Evolutionary conservation across 2,329 filamentous ascomycete species (phyloP), one percentile per base, ranked within the genome.

Genomic region (Alternaria ventricosa): DNA sequence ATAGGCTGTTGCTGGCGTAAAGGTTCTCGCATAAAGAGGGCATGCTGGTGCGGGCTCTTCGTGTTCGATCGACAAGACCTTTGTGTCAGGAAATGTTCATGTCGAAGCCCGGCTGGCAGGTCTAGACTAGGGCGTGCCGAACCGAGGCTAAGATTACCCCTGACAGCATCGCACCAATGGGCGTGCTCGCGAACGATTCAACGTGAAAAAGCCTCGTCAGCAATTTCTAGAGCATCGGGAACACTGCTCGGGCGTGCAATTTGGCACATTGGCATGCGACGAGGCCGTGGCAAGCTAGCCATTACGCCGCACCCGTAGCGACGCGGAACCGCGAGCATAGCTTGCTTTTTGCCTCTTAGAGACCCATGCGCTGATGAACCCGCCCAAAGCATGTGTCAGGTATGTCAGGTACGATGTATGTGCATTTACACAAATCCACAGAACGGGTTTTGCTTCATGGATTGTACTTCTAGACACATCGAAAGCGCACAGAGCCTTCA

Each of bases 111-210:
- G 59, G 61, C 57, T 22, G 60, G 45, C 51, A 60, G 60, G 67
- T 63, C 66, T 53, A 65, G 67, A 64, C 64, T 68, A 60, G 65
- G 67, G 68, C 72, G 72, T 69, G 67, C 71, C 72, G 72, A 73
- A 69, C 69, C 71, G 72, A 64, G 58, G 63, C 65, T 62, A 63
- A 27, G 44, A 46, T 59, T 64, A 55, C 61, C 65, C 65, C 63
- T 70, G 65, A 55, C 56, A 13, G 22, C 15, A 33, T 25, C 43
- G 57, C 36, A 55, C 69, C 59, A 71, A 71, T 71, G 30, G 61
- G 55, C 51, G 28, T 51, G 43, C 45, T 41, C 59, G 22, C 27
- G 54, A 61, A 49, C 55, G 60, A 50, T 50, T 60, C 51, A 51
- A 57, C 36, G 47, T 63, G 55, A 61, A 64, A 63, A 62, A 57